Conservation (phyloP, 257 asterid species). For the Solanum acaule region DNA sequence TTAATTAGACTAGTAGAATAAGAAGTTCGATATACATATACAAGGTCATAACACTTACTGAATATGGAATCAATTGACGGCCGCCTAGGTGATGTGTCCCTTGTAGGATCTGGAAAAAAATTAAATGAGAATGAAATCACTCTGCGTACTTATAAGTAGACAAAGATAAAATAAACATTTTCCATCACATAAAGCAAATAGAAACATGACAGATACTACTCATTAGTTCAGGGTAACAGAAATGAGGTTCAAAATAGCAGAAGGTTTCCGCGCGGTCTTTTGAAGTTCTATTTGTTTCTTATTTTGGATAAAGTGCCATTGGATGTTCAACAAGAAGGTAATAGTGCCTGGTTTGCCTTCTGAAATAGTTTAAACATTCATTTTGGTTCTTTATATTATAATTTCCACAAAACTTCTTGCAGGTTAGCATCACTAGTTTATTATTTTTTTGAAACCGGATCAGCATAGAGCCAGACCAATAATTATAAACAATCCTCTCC, state of each 20-base stretch:
- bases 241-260: neutral
- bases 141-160: neutral
- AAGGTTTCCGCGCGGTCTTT: neutral
- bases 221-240: neutral
- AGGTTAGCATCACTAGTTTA: neutral
- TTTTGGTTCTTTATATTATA: neutral
- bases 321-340: neutral
- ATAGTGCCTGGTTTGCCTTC: neutral
- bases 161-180: neutral
- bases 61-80: constrained; percentile 55
- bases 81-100: constrained; percentile 53
- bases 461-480: neutral
- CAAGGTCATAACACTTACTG: constrained; percentile 24
- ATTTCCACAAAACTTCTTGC: neutral
- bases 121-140: neutral
- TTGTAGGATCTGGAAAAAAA: constrained; percentile 25
- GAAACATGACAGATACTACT: neutral
- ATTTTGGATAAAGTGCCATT: neutral
- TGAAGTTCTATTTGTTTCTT: neutral
- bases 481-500: neutral
- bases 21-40: neutral
- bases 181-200: neutral
- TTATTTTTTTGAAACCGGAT: neutral
- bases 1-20: neutral
- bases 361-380: neutral